Base-by-base conservation (phyloP, 441 rosid species). In the Brassica hybrid region DNA sequence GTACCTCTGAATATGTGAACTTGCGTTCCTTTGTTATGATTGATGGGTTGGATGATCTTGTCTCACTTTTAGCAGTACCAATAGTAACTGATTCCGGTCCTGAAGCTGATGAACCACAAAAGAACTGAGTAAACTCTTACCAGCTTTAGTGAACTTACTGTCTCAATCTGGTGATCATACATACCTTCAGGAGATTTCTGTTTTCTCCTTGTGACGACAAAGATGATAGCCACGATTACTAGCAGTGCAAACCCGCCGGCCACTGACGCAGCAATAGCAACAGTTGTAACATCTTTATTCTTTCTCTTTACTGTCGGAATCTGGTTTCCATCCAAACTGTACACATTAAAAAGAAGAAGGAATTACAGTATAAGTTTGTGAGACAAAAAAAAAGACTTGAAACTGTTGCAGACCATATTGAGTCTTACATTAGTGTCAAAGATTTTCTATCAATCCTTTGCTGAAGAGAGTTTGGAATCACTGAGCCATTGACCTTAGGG, bases 1-100 rank as follows among this genome's bases (percentile, higher is more conserved):
- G 13, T 13, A 84, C 78, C 50, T 80, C 79, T 0, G 79, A 34
- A 41, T 80, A 84, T 2, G 82, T 69, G 23, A 80, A 61, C 25
- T 3, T 71, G 7, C 30, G 75, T 9, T 48, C 80, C 52, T 74
- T 68, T 3, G 36, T 21, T 27, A 65, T 65, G 19, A 79, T 58
- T 17, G 66, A 14, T 66, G 64, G 41, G 58, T 74, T 56, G 9
- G 78, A 38, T 2, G 71, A 14, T 56, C 72, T 74, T 23, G 25
- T 38, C 30, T 41, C 65, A 65, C 14, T 54, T 0, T 17, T 48
- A 69, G 21, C 63, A 3, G 9, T 11, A 43, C 41, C 32, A 2
- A 17, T 11, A 43, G 74, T 23, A 7, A 14, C 41, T 59, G 67
- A 70, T 18, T 7, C 12, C 0, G 67, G 4, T 9, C 16, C 41